These are phyloP conservation scores for Aristolochia californica DNA, from an alignment of 164 flowering plant species.

Conservation along the genomic window DNA sequence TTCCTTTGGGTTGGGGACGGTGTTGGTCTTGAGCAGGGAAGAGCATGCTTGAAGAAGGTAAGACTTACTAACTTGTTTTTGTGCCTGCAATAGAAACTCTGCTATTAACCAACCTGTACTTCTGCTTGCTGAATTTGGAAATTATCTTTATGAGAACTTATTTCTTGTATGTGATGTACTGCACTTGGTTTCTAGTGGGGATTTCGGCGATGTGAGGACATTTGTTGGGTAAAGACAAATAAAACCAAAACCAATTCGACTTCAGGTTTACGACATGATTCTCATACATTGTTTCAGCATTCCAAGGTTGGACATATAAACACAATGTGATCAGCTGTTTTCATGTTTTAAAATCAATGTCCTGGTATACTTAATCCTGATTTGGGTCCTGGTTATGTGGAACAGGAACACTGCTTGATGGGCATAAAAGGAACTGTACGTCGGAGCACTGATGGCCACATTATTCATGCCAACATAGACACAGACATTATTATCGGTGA, in stretches of 20 bases:
- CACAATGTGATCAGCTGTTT: neutral
- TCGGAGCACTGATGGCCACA: conserved; percentile 97
- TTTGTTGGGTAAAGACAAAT: conserved; percentile 99
- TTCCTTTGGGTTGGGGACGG: conserved; percentile 99
- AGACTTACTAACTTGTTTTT: neutral
- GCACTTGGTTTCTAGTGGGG: conserved; percentile 69
- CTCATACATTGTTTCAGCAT: conserved; percentile 91
- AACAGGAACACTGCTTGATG: conserved; percentile 98
- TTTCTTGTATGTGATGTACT: neutral
- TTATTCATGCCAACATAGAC: conserved; percentile 98
- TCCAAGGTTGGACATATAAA: conserved; percentile 53
- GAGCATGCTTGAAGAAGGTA: conserved; percentile 95
- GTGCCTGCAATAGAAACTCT: no score
- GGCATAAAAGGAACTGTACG: conserved; percentile 99
- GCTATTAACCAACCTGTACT: neutral
- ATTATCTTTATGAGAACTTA: neutral
- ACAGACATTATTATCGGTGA: conserved; percentile 97
- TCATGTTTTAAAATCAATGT: neutral
- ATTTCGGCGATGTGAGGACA: conserved; percentile 96
- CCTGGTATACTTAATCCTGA: neutral
- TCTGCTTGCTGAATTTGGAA: neutral
- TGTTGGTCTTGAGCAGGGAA: conserved; percentile 94
- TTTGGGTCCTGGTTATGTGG: conserved; percentile 11
- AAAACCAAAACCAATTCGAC: conserved; percentile 81
- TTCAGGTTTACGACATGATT: conserved; percentile 88